Base-by-base conservation (phyloP, 768 basidiomycete species). In the Suillus brevipes region DNA sequence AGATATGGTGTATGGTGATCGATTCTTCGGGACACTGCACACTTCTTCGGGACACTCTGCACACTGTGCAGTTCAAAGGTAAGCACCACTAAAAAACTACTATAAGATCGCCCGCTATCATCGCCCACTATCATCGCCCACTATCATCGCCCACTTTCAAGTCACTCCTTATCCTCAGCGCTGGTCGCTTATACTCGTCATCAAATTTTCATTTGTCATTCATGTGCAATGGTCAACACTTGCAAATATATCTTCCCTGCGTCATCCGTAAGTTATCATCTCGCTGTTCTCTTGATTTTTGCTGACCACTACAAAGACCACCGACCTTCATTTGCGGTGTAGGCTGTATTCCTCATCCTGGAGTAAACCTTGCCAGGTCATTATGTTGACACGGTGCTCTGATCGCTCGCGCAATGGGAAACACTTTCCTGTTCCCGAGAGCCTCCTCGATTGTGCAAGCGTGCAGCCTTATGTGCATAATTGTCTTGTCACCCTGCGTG, bases 261-360 rank as follows among this genome's bases (percentile, higher is more conserved):
- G 2, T 49, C 49, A 25, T 23, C 49, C 3, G 6, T 49, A 25
- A 14, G 49, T 6, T 25, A 49, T 7, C 1, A 23, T 45, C 49
- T 25, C 13, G 23, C 49, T 25, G 2, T 6, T n/a, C 45, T 23
- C 49, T 49, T 49, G 12, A 49, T 49, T 49, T 49, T 14, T 23
- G 3, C 13, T 49, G 23, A 49, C 18, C 7, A 3, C 18, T 45
- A 45, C 1, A 45, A 25, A 62, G 61, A 43, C 61, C 8, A 2
- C 20, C 1, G 34, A 62, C 23, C 40, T 64, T 50, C 57, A 45
- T 61, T 52, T 55, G 28, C 58, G 2, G 50, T 66, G 58, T 37
- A 8, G 63, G 28, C 16, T 66, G 12, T 66, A 66, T 40, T 66
- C 66, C 0, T 60, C 42, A 34, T n/a, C 43, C 7, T 64, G 58